Evolutionary conservation across 2,329 filamentous ascomycete species (phyloP).

Genomic region (Fusarium luffae): DNA sequence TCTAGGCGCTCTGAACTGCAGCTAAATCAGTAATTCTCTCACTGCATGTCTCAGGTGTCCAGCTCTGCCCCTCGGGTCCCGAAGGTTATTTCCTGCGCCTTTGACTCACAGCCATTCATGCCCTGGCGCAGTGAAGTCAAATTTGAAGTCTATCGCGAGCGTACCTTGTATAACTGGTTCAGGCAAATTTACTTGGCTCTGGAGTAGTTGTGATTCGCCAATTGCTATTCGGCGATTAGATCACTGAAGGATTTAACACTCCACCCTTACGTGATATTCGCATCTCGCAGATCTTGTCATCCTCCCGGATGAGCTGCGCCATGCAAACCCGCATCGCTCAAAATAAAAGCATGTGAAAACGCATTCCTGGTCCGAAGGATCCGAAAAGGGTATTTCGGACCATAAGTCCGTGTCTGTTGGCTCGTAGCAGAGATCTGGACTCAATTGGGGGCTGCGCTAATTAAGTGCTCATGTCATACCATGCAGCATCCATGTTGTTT

Average conservation of each 20-base stretch:
- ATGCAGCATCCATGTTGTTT: background rate
- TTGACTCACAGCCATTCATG: background rate
- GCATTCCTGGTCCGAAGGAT: background rate
- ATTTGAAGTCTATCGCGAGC: background rate
- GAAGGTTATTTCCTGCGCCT: background rate
- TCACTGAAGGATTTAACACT: background rate
- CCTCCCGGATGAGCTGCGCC: background rate
- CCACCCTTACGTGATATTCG: background rate
- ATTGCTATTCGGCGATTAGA: background rate
- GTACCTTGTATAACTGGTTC: background rate
- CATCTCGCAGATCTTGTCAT: background rate
- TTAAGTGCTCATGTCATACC: background rate
- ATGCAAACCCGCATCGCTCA: no score
- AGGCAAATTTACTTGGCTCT: rapidly evolving
- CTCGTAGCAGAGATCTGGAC: background rate
- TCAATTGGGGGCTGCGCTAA: background rate
- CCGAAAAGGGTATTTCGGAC: background rate
- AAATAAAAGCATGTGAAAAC: background rate
- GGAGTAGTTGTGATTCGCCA: background rate
- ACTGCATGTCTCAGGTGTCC: background rate
- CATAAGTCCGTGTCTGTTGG: background rate
- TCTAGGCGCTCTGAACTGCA: background rate
- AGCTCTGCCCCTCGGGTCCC: background rate
- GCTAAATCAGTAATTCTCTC: background rate
- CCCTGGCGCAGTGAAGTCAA: background rate